phyloP scores from a whole-genome alignment of 345 rosid species.

The Kandelia obovata region DNA sequence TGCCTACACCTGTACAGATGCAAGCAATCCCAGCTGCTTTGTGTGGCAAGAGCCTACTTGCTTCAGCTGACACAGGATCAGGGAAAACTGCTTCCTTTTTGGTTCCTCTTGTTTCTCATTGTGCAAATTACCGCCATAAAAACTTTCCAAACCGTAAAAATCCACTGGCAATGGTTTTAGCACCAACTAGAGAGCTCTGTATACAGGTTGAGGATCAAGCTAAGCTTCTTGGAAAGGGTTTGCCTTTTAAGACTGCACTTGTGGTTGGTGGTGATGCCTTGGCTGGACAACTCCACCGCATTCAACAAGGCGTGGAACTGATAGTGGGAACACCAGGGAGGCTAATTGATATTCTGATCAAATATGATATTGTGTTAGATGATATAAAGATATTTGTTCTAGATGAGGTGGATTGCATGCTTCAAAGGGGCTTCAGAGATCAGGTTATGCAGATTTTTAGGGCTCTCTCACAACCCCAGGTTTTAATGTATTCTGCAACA shows the following conservation, averaged over 20 bases:
- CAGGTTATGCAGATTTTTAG: slow-evolving; percentile 81
- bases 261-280: slow-evolving; percentile 88
- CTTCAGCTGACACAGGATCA: slow-evolving; percentile 82
- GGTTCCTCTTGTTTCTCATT: slow-evolving; percentile 63
- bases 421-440: slow-evolving; percentile 81
- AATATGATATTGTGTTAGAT: slow-evolving; percentile 57
- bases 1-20: slow-evolving; percentile 89
- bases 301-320: slow-evolving; percentile 80
- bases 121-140: slow-evolving; percentile 40
- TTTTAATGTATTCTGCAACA: slow-evolving; percentile 84
- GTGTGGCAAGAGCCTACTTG: slow-evolving; percentile 61
- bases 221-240: slow-evolving; percentile 81
- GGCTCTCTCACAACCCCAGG: slow-evolving; percentile 74
- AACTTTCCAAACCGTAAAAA: slow-evolving; percentile 31
- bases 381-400: slow-evolving; percentile 50
- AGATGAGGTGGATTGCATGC: slow-evolving; percentile 97
- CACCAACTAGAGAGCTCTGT: slow-evolving; percentile 90
- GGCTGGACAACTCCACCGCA: slow-evolving; percentile 69
- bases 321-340: slow-evolving; percentile 87
- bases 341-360: slow-evolving; percentile 71
- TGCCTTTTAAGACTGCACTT: slow-evolving; percentile 90
- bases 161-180: slow-evolving; percentile 65
- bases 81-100: slow-evolving; percentile 91
- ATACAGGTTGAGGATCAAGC: slow-evolving; percentile 92
- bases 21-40: slow-evolving; percentile 83